These are phyloP conservation scores for Acorus gramineus DNA, from an alignment of 106 monocot genomes.

Conservation along the genomic window DNA sequence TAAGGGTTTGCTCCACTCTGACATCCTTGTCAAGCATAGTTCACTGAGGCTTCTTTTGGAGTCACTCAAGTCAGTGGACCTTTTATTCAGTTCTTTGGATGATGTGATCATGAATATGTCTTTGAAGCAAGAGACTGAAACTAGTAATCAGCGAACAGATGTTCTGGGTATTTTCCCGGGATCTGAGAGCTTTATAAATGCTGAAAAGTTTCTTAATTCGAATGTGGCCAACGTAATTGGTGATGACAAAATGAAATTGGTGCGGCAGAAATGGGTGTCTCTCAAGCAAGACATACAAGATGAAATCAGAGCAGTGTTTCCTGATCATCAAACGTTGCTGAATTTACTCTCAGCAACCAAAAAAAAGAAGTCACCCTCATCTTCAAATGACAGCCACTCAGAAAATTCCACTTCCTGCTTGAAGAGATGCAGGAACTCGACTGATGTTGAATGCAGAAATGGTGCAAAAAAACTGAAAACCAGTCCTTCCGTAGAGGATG, in stretches of 20 bases:
- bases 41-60: conserved; percentile 62
- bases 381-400: conserved; percentile 18
- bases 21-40: conserved; percentile 66
- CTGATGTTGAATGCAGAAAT: conserved; percentile 1
- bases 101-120: conserved; percentile 5
- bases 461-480: conserved; percentile 36
- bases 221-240: background rate
- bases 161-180: conserved; percentile 12
- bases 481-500: conserved; percentile 13
- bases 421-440: conserved; percentile 41
- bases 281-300: conserved; percentile 63
- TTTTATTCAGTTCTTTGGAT: conserved; percentile 36
- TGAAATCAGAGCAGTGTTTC: conserved; percentile 48
- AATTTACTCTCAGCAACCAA: conserved; percentile 23
- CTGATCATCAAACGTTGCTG: conserved; percentile 75
- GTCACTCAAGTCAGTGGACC: conserved; percentile 51
- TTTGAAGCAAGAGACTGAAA: conserved; percentile 1
- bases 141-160: conserved; percentile 7
- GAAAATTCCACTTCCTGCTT: conserved; percentile 12
- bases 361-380: conserved; percentile 8
- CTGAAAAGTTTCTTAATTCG: conserved; percentile 7
- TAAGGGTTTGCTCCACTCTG: conserved; percentile 76
- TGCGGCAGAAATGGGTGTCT: conserved; percentile 27
- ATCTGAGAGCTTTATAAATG: conserved; percentile 12
- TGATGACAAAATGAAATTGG: conserved; percentile 7